phyloP scores from a whole-genome alignment of 1,284 basidiomycete genomes.

The Apiotrichum veenhuisii region DNA sequence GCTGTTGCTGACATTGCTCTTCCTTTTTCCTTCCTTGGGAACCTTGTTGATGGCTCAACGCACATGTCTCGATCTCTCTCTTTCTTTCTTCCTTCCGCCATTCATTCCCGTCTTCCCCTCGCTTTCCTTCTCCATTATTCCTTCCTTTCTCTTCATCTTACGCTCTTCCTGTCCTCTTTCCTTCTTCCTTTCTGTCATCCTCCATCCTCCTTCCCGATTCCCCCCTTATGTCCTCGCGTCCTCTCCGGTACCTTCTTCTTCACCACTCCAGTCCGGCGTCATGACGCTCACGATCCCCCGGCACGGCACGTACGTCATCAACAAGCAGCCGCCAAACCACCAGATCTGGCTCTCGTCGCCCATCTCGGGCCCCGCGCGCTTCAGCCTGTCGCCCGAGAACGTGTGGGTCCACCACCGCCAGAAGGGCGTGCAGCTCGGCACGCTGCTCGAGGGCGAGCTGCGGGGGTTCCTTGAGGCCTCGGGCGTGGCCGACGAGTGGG shows the following conservation, averaged over 20 bases:
- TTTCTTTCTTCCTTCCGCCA: too few species aligned
- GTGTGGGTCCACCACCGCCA: conserved; percentile 72
- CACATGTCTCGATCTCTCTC: too few species aligned
- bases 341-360: conserved; percentile 98
- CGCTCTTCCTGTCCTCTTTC: too few species aligned
- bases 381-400: conserved; percentile 61
- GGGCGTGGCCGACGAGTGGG: conserved; percentile 50
- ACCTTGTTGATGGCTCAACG: too few species aligned
- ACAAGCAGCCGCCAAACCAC: conserved; percentile 98
- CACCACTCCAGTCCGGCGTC: conserved; percentile 88
- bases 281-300: conserved; percentile 77
- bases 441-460: conserved; percentile 59
- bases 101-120: too few species aligned
- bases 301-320: conserved; percentile 95
- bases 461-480: conserved; percentile 52
- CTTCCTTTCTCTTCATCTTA: too few species aligned
- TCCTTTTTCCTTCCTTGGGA: not conserved
- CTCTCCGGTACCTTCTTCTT: too few species aligned
- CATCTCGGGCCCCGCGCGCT: conserved; percentile 81
- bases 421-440: conserved; percentile 59
- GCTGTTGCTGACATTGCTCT: not conserved
- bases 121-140: too few species aligned
- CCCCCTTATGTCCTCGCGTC: too few species aligned
- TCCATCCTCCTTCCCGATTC: too few species aligned
- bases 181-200: too few species aligned